Evolutionary conservation across 2,329 filamentous ascomycete species (phyloP).

Genomic region (Huntiella savannae): DNA sequence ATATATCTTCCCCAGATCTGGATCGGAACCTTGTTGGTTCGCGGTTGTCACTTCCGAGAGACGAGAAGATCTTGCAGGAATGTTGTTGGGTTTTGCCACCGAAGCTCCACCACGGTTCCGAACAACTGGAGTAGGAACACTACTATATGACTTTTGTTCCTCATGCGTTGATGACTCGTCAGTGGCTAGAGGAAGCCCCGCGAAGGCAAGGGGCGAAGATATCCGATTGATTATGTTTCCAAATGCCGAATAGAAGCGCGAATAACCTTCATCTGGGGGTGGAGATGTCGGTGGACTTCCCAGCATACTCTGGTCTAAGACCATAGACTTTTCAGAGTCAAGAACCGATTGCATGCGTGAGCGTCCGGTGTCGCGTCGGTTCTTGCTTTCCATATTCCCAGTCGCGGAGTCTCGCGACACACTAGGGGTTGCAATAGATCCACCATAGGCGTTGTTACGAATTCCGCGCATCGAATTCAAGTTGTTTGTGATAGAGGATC

Average conservation of each 20-base stretch:
- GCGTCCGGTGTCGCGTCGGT: constrained; percentile 28
- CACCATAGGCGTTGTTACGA: constrained; percentile 35
- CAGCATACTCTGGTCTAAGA: constrained; percentile 17
- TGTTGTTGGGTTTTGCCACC: neutral
- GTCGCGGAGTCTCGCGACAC: constrained; percentile 56
- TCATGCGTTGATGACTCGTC: constrained; percentile 23
- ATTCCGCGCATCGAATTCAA: constrained; percentile 74
- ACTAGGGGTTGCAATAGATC: constrained; percentile 51
- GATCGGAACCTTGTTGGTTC: constrained; percentile 26
- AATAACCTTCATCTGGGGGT: constrained; percentile 54
- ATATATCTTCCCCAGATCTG: constrained; percentile 68
- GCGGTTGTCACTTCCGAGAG: neutral
- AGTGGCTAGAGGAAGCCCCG: constrained; percentile 60
- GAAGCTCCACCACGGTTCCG: neutral
- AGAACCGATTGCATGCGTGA: constrained; percentile 38
- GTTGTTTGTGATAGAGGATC: constrained; percentile 75
- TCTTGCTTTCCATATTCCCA: constrained; percentile 43
- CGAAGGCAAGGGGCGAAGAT: constrained; percentile 80
- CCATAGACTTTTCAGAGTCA: constrained; percentile 34
- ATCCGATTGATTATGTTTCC: constrained; percentile 74
- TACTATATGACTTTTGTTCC: neutral
- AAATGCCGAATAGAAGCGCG: constrained; percentile 81
- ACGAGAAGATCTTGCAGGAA: constrained; percentile 1
- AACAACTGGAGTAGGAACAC: constrained; percentile 2
- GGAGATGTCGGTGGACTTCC: neutral